These are phyloP conservation scores for Eucalyptus viminalis DNA, from an alignment of 345 rosid species.

Conservation along the genomic window DNA sequence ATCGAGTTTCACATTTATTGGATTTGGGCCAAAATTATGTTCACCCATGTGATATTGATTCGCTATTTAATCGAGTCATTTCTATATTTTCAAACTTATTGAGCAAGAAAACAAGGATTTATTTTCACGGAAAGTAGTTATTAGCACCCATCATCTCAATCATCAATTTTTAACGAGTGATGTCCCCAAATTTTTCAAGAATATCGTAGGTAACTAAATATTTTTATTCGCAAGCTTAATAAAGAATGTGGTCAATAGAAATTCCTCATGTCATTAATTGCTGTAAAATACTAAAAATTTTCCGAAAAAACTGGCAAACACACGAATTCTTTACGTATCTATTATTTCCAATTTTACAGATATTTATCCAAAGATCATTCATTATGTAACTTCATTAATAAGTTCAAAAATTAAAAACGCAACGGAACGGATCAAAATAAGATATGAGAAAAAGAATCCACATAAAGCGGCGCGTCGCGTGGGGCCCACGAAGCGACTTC, in stretches of 20 bases:
- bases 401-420: not conserved
- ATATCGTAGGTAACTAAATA: accelerated
- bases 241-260: accelerated
- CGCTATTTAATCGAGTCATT: not conserved
- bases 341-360: not conserved
- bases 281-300: not conserved
- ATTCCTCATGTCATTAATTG: not conserved
- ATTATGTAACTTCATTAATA: not conserved
- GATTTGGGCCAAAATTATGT: not conserved
- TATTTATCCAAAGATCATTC: accelerated
- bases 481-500: not conserved
- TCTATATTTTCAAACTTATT: not conserved
- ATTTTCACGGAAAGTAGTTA: accelerated
- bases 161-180: not conserved
- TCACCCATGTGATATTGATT: accelerated
- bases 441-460: not conserved
- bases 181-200: not conserved
- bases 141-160: not conserved
- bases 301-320: accelerated
- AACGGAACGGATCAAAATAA: not conserved
- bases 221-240: not conserved
- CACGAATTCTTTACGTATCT: not conserved
- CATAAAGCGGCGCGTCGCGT: not conserved
- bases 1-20: not conserved
- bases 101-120: not conserved